Percentiles rank a stretch among this genome's conserved stretches.
Evolutionary conservation across 2,329 filamentous ascomycete species (phyloP).

Genomic region (Bipolaris victoriae): DNA sequence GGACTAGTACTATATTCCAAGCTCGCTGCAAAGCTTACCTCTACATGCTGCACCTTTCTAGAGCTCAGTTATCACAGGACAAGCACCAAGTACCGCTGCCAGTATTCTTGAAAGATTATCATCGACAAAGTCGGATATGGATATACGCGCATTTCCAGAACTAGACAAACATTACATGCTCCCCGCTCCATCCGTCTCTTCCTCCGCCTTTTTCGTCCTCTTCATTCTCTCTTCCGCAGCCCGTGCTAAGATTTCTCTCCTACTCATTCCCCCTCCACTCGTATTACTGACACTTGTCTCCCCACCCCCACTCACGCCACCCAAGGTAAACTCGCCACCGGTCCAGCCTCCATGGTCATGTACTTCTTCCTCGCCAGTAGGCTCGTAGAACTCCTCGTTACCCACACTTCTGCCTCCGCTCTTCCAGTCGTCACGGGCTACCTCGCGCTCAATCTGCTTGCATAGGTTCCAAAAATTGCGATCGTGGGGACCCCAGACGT

Average conservation of each 20-base stretch:
- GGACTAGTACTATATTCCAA: too few species aligned
- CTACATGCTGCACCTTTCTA: too few species aligned
- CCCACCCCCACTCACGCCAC: background rate
- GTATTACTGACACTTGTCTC: slow-evolving; percentile 31
- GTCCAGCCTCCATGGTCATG: slow-evolving; percentile 54
- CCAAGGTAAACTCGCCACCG: slow-evolving; percentile 49
- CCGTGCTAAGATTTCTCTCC: slow-evolving; percentile 75
- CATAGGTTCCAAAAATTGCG: slow-evolving; percentile 88
- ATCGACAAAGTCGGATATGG: background rate
- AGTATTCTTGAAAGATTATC: too few species aligned
- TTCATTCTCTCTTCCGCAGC: slow-evolving; percentile 72
- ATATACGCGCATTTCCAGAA: slow-evolving; percentile 4
- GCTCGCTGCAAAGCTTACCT: too few species aligned
- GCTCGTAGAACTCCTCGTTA: slow-evolving; percentile 44
- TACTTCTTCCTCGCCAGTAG: slow-evolving; percentile 34
- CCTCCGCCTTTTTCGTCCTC: slow-evolving; percentile 56
- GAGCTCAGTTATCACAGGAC: too few species aligned
- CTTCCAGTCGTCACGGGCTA: slow-evolving; percentile 79
- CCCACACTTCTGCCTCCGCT: slow-evolving; percentile 62
- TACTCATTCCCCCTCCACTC: slow-evolving; percentile 58
- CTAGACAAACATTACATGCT: background rate
- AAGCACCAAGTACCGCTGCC: too few species aligned
- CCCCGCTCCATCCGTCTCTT: slow-evolving; percentile 36
- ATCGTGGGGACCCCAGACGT: slow-evolving; percentile 85
- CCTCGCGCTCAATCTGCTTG: slow-evolving; percentile 84